Percentiles rank a stretch among this genome's conserved stretches.
Evolutionary conservation across 2,329 filamentous ascomycete genomes (phyloP).

Genomic region (Diaporthe longicolla): DNA sequence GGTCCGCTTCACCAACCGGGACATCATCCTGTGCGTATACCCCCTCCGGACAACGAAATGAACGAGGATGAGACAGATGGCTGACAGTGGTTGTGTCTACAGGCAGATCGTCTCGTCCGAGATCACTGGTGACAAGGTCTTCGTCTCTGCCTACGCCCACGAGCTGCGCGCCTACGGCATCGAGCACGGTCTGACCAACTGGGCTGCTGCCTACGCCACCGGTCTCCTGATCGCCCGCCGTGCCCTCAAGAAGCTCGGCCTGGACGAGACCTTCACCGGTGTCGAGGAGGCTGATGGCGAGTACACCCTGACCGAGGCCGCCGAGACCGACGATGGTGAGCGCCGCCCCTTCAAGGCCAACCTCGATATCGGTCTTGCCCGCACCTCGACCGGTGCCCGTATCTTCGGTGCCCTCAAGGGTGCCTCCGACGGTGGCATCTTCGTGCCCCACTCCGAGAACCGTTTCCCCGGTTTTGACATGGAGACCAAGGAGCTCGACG

Average conservation of each 20-base stretch:
- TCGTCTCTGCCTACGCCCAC: conserved; percentile 92
- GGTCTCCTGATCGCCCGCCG: conserved; percentile 98
- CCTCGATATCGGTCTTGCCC: conserved; percentile 97
- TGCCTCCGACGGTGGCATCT: conserved; percentile 97
- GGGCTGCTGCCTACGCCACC: conserved; percentile 96
- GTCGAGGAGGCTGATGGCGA: conserved; percentile 98
- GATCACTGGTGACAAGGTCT: conserved; percentile 98
- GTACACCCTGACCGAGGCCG: conserved; percentile 94
- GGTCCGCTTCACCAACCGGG: conserved; percentile 99
- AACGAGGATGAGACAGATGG: not conserved
- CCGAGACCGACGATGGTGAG: conserved; percentile 90
- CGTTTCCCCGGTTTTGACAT: conserved; percentile 99
- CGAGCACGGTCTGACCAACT: conserved; percentile 99
- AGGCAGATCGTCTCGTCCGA: conserved; percentile 97
- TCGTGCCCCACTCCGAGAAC: conserved; percentile 98
- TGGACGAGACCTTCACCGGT: conserved; percentile 93
- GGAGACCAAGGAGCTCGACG: conserved; percentile 97
- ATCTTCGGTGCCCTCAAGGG: conserved; percentile 99
- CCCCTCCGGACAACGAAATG: not conserved
- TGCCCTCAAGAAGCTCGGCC: conserved; percentile 94
- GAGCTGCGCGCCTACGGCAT: conserved; percentile 98
- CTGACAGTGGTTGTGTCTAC: conserved; percentile 70
- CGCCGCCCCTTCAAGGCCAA: conserved; percentile 99
- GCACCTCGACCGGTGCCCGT: conserved; percentile 98
- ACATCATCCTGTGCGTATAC: conserved; percentile 59